Base-by-base conservation (phyloP, 139 green algal species). In the Tetradesmus obliquus region DNA sequence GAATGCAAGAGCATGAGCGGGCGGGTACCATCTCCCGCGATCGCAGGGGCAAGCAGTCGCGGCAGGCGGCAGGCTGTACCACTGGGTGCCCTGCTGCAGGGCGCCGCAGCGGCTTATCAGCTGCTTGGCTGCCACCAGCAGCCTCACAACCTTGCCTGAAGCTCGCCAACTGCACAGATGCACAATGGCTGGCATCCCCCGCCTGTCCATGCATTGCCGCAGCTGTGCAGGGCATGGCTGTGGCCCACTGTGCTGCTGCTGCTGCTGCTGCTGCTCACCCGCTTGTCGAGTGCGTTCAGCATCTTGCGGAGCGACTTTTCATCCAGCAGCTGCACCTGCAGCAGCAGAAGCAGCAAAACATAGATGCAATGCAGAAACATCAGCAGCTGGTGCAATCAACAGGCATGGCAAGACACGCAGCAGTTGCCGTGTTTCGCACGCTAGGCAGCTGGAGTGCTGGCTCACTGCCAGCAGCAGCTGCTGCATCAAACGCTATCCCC, bases 241-340 rank as follows among this genome's bases (percentile, higher is more conserved):
- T 84, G 1, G 3, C 13, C 22, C 51, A 24, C 55, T 88, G 13
- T 80, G 84, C n/a, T 80, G 60, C 9, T 60, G 57, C 9, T 80
- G 60, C 57, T 80, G 57, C n/a, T 74, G 62, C 57, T 88, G 84
- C n/a, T 60, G 45, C 60, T 60, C 58, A 96, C 96, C 95, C 96
- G 96, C n/a, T 95, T 94, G 17, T 98, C 94, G 57, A 99, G 95
- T 0, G 90, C 91, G 3, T 95, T 91, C 55, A 98, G 91, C 5
- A 98, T 91, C 17, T 95, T 94, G 66, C 94, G 91, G 10, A 99
- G 91, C 3, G 93, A 92, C 87, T 96, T 97, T 13, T 84, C 93
- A 79, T 98, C 96, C 71, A 98, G 90, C 54, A 96, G 90, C 72
- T 96, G 93, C 72, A 97, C 94, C 87, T 96, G 94, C 90, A 93